Base-by-base conservation (phyloP, 1,284 basidiomycete species). In the Boletellus deceptivus region DNA sequence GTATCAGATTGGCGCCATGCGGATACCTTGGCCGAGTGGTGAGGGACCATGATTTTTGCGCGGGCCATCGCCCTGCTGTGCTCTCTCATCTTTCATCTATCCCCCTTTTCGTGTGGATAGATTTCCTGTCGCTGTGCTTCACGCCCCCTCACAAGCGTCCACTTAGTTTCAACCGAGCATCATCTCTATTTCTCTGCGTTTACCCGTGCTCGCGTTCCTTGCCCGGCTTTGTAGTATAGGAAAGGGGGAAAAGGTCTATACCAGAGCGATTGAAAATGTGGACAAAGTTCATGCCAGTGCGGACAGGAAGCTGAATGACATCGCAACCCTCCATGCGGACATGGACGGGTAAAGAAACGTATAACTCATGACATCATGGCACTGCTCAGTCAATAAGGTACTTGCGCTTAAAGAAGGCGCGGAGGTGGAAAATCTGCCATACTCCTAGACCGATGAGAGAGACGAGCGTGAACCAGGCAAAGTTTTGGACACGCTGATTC, bases 321-420 rank as follows among this genome's bases (percentile, higher is more conserved):
- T 46, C 41, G 39, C 11, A 35, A 50, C 37, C 14, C 9, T 36
- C 31, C 40, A 41, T 6, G 36, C n/a, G 11, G 46, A 20, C 35
- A 40, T 47, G 29, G n/a, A 53, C 24, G 48, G 18, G 34, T 43
- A 48, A 48, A 35, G 10, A 31, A 31, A 31, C 29, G 29, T 31
- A 31, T 2, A 17, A 50, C 14, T 34, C 60, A 22, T 42, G 36
- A 38, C 34, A 55, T 58, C 33, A 50, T 43, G 53, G 36, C 49
- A 55, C 41, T 47, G 43, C 50, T 69, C 61, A 96, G 69, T 97
- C 95, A 65, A 98, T 98, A 66, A 98, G 85, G 71, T 97, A 97
- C 73, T 98, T 98, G 65, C 91, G 82, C 76, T 93, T 94, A 83
- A 98, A 98, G 81, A 92, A 98, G 33, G 90, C 82, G 45, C 95